phyloP scores from a whole-genome alignment of 208 protist species.

The Leishmania mexicana region DNA sequence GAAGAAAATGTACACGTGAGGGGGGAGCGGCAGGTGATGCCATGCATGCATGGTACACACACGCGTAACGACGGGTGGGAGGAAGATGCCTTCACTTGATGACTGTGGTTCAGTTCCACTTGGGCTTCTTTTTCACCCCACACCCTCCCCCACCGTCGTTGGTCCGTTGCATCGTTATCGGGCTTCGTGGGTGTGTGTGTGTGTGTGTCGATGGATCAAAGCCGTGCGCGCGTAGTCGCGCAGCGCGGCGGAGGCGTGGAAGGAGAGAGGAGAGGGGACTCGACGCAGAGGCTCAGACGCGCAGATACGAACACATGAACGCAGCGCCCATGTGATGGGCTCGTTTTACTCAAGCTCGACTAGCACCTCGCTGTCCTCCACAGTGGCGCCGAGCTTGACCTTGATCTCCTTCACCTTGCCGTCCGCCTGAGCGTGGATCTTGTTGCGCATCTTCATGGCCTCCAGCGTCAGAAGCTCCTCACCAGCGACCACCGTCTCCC shows the following conservation, averaged over 20 bases:
- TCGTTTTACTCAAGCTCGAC: conserved; percentile 41
- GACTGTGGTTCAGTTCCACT: neutral
- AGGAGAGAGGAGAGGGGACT: neutral
- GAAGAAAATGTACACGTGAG: neutral
- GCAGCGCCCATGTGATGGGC: neutral
- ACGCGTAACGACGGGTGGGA: neutral
- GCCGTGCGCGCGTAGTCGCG: neutral
- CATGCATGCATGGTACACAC: neutral
- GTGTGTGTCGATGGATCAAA: no score
- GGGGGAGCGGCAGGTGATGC: neutral
- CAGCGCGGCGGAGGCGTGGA: neutral
- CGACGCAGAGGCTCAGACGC: neutral
- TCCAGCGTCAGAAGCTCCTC: conserved; percentile 92
- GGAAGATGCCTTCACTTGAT: neutral
- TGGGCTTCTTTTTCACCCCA: neutral
- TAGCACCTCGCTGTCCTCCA: conserved; percentile 34
- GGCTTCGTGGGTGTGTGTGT: no score
- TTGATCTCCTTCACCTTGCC: conserved; percentile 47
- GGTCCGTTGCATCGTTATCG: neutral
- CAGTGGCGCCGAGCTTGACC: conserved; percentile 32
- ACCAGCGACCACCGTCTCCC: conserved; percentile 85
- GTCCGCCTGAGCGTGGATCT: conserved; percentile 45
- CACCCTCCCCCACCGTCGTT: neutral
- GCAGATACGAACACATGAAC: neutral
- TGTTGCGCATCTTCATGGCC: conserved; percentile 97